Conservation (phyloP, 75 land plant genomes). For the Pinus albicaulis region DNA sequence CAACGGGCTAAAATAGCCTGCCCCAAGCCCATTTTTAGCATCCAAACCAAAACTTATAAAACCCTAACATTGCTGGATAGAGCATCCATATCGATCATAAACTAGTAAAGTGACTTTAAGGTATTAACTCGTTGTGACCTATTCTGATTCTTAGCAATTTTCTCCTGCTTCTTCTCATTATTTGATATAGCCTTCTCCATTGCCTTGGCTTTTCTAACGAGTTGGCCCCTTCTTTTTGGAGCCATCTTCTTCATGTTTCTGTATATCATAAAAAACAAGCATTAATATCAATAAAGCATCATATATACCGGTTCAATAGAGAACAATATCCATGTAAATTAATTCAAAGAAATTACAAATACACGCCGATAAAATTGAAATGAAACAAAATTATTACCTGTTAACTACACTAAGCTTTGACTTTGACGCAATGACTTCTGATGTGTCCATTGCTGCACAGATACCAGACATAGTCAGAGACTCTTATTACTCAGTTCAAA, state of each 20-base stretch:
- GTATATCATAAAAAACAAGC: slow-evolving; percentile 9
- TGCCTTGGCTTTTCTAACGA: slow-evolving; percentile 54
- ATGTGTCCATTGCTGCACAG: slow-evolving; percentile 3
- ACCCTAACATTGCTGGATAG: too few species aligned
- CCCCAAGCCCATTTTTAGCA: neutral
- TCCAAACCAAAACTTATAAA: neutral
- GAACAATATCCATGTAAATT: neutral
- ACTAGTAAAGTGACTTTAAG: slow-evolving; percentile 54
- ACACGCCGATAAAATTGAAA: neutral
- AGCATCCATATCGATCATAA: neutral
- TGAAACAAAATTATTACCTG: neutral
- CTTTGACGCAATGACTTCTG: neutral
- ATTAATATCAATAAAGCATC: neutral
- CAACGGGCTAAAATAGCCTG: neutral
- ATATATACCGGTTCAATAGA: neutral
- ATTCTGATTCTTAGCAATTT: slow-evolving; percentile 28
- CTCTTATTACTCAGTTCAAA: neutral
- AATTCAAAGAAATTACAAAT: neutral
- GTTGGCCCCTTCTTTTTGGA: slow-evolving; percentile 52
- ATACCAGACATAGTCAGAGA: neutral
- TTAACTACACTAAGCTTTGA: neutral
- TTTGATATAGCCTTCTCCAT: slow-evolving; percentile 49
- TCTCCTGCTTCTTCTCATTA: slow-evolving; percentile 56
- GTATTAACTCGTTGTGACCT: slow-evolving; percentile 43
- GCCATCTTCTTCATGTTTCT: slow-evolving; percentile 43